phyloP scores from a whole-genome alignment of 768 basidiomycete species.

The Lepiota subincarnata region DNA sequence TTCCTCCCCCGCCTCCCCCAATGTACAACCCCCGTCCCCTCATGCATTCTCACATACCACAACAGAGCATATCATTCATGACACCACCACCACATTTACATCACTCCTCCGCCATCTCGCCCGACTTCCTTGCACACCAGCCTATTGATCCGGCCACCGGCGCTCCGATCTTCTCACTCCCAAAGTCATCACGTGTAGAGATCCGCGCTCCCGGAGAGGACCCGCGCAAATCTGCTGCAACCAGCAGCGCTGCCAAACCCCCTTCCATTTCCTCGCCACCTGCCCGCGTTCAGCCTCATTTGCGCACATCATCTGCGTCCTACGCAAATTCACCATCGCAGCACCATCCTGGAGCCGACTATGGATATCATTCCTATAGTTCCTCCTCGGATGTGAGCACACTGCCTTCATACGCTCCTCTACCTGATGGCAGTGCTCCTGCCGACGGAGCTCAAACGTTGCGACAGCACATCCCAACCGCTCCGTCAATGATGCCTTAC shows the following conservation, averaged over 20 bases:
- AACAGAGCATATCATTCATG: constrained; percentile 39
- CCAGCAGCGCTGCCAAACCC: constrained; percentile 21
- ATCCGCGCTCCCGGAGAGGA: constrained; percentile 60
- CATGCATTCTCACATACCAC: constrained; percentile 50
- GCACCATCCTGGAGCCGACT: constrained; percentile 17
- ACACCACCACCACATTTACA: constrained; percentile 59
- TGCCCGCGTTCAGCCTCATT: constrained; percentile 29
- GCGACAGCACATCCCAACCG: constrained; percentile 9
- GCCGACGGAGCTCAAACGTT: constrained; percentile 16
- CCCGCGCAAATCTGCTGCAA: constrained; percentile 23
- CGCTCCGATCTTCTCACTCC: constrained; percentile 68
- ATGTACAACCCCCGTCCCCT: constrained; percentile 69
- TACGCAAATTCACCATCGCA: constrained; percentile 40
- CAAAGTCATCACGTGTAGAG: constrained; percentile 68
- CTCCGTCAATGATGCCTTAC: constrained; percentile 45
- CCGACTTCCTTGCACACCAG: constrained; percentile 52
- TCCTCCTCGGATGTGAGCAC: constrained; percentile 22
- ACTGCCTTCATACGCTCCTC: constrained; percentile 24
- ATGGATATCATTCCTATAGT: constrained; percentile 23
- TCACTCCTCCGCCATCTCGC: constrained; percentile 54
- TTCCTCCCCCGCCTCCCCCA: constrained; percentile 49
- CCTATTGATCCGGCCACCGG: constrained; percentile 61
- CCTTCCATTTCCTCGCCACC: constrained; percentile 20
- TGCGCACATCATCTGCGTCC: constrained; percentile 48
- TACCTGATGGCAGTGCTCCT: constrained; percentile 19